Conservation (phyloP, 495 filamentous ascomycete species). For the Trichoderma virens region DNA sequence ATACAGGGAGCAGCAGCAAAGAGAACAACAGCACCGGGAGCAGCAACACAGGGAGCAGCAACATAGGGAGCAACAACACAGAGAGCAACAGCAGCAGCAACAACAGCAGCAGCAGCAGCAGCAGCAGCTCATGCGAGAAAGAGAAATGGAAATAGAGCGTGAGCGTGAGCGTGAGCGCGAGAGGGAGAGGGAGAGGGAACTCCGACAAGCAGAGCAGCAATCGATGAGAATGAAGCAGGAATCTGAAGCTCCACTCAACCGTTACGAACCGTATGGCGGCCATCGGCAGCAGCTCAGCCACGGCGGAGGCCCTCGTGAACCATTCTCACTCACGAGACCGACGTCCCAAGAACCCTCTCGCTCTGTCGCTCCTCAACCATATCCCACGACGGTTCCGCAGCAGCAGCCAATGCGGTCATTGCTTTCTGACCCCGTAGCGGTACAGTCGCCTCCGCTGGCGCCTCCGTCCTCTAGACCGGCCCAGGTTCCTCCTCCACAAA, state of each 20-base stretch:
- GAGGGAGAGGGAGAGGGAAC: constrained; percentile 21
- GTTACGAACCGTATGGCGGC: constrained; percentile 24
- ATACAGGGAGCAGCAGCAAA: constrained; percentile 3
- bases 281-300: constrained; percentile 21
- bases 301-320: constrained; percentile 26
- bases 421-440: constrained; percentile 23
- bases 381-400: constrained; percentile 24
- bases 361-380: constrained; percentile 26
- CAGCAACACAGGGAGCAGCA: constrained; percentile 12
- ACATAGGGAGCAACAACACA: constrained; percentile 5
- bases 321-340: constrained; percentile 31
- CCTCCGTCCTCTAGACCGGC: constrained; percentile 8
- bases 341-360: constrained; percentile 30
- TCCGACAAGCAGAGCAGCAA: constrained; percentile 22
- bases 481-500: background rate
- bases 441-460: constrained; percentile 10
- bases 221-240: constrained; percentile 38
- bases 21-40: constrained; percentile 12
- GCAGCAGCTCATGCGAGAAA: constrained; percentile 6
- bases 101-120: constrained; percentile 15
- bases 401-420: constrained; percentile 26
- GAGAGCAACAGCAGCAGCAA: constrained; percentile 14
- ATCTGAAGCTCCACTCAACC: constrained; percentile 26
- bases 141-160: constrained; percentile 10
- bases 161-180: constrained; percentile 15